Evolutionary conservation across 495 filamentous ascomycete species (phyloP), one percentile per base, ranked within the genome.

Genomic region (Penicillium daleae): DNA sequence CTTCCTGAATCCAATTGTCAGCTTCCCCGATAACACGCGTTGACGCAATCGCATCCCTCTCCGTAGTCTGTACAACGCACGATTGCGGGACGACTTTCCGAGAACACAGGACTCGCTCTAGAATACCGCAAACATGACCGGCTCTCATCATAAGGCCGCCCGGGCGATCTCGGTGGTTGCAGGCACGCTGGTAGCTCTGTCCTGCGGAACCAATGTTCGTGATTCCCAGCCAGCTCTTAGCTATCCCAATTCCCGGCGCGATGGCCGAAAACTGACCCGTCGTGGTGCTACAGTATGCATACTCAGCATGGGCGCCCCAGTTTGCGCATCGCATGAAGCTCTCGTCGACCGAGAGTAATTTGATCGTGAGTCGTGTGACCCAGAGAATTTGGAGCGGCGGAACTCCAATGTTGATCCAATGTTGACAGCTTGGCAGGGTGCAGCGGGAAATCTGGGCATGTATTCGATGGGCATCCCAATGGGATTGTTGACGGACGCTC

Each of bases 291-390:
- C 67, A 97, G 93, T 99, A 99, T 86, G 96, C 93, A 65, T 99
- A 97, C 71, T 97, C 93, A 57, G 96, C 95, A 77, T 99, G 96
- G 92, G 94, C 89, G 29, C 95, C 95, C 17, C 92, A 97, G 74
- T 97, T 97, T 68, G 93, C 93, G 26, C 87, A 93, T 61, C 85
- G 83, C 60, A 81, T 99, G 75, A 85, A 90, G 75, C 86, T 98
- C 55, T 92, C 92, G 3, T 89, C 95, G 26, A 98, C 93, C 27
- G 85, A 97, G 75, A 90, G 83, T 76, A 97, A 98, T 74, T 70
- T 97, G 60, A 96, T 99, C 68, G 89, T 92, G 80, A 72, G 87
- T 71, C 37, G 59, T 59, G 29, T 22, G 10, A 35, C 17, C n/a
- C 22, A 6, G 24, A 49, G 31, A 49, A 42, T 27, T 35, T 33